phyloP scores from a whole-genome alignment of 2,329 filamentous ascomycete genomes.

The Fonsecaea pugnacius region DNA sequence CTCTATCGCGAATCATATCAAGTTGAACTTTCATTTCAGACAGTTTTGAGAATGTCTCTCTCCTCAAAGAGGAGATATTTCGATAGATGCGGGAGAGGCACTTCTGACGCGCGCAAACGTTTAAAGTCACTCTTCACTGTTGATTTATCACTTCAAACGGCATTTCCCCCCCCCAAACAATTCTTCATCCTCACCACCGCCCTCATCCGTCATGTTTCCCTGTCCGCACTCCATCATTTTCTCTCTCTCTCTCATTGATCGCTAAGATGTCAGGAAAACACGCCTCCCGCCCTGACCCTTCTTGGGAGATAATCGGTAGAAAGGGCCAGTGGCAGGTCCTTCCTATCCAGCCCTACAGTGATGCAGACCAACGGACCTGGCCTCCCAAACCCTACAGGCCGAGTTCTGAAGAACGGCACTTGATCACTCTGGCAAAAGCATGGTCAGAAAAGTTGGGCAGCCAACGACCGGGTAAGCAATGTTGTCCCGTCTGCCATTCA shows the following conservation, averaged over 20 bases:
- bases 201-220: not conserved
- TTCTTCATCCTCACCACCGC: not conserved
- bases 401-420: constrained; percentile 51
- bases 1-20: not conserved
- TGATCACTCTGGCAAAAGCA: constrained; percentile 52
- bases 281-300: not conserved
- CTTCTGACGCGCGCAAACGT: not conserved
- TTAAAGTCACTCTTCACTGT: not conserved
- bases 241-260: not conserved
- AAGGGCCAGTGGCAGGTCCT: constrained; percentile 26
- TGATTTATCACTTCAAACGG: not conserved
- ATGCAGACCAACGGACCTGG: constrained; percentile 46
- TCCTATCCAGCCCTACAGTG: constrained; percentile 40
- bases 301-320: constrained; percentile 26
- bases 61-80: not conserved
- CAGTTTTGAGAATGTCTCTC: not conserved
- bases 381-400: constrained; percentile 43
- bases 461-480: constrained; percentile 16
- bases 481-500: not conserved
- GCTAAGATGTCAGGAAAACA: not conserved
- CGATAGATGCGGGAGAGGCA: not conserved
- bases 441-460: constrained; percentile 54
- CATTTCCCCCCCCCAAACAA: not conserved
- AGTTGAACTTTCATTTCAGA: not conserved
- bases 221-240: not conserved